Base-by-base conservation (phyloP, 2,329 filamentous ascomycete species). In the Cercospora citrullina region DNA sequence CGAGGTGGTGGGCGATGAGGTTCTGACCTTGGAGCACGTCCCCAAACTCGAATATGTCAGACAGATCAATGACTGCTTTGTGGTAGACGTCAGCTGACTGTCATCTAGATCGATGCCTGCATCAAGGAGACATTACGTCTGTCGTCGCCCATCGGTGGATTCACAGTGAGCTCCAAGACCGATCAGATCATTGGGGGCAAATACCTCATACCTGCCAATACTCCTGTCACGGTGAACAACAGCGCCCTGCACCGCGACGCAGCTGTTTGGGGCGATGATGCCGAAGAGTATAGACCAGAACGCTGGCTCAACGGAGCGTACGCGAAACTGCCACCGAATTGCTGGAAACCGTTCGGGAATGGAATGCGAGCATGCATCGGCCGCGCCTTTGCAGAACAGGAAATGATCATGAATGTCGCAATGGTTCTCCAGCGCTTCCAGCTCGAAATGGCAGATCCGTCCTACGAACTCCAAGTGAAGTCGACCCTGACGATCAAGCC, bases 101-200 rank as follows among this genome's bases (percentile, higher is more conserved):
- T n/a, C 1, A n/a, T 31, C 12, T 28, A 57, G 53, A 72, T 88
- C 58, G 83, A 85, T 64, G 87, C 82, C 36, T 76, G 87, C 28
- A 76, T 88, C 28, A 82, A 84, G 62, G 86, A 88, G 74, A 81
- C 85, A 82, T 86, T 0, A 85, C 86, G 0, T 85, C 86, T 0
- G 82, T 84, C 0, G 86, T 87, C 79, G 68, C 64, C 70, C 1
- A 64, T 69, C 28, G 62, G 53, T 12, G 60, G 64, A 0, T 58
- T 60, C n/a, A 65, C 65, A 2, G 60, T 66, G 3, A 33, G 48
- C 18, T 67, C 66, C 2, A 71, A 79, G 60, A 76, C 79, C 51
- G 67, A 70, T 21, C 57, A 67, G 14, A 57, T 70, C 9, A 36
- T 80, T 1, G 79, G 73, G 36, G 80, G 78, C 5, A 81, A 80